Conservation (phyloP, 208 protist species). For the Spongospora subterranea region DNA sequence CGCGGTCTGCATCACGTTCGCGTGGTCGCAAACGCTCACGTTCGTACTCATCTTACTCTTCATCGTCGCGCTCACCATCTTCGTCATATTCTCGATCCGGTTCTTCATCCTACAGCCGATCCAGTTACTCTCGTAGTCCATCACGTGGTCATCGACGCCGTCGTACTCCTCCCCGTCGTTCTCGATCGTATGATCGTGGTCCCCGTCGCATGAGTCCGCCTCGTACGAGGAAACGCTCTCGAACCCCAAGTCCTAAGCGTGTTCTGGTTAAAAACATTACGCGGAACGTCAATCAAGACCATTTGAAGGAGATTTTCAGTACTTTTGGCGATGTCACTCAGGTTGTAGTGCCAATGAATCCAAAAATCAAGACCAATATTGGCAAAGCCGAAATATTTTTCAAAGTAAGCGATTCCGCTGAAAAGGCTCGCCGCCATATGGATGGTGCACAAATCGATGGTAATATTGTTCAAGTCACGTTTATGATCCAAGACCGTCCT, state of each 20-base stretch:
- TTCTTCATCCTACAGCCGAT: neutral
- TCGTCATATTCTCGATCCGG: slow-evolving; percentile 37
- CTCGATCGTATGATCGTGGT: neutral
- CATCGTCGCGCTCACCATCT: slow-evolving; percentile 50
- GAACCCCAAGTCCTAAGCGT: slow-evolving; percentile 20
- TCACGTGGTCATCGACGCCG: neutral
- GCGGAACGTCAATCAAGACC: slow-evolving; percentile 21
- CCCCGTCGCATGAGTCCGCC: neutral
- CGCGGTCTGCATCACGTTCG: neutral
- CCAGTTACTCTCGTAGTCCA: neutral
- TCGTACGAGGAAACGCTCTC: neutral
- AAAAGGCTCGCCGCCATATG: slow-evolving; percentile 35
- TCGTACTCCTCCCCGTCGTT: neutral
- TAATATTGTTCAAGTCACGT: neutral
- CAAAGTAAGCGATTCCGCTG: neutral
- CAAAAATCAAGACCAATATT: slow-evolving; percentile 40
- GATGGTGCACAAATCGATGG: slow-evolving; percentile 35
- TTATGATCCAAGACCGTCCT: neutral
- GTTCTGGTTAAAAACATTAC: neutral
- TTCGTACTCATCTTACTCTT: slow-evolving; percentile 29
- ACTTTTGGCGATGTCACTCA: slow-evolving; percentile 35
- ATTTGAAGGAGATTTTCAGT: slow-evolving; percentile 50
- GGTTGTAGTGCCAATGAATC: slow-evolving; percentile 12
- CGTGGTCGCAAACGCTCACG: slow-evolving; percentile 30
- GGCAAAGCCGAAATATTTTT: slow-evolving; percentile 19